phyloP scores from a whole-genome alignment of 2,329 filamentous ascomycete species.

The Penicillium occitanis region DNA sequence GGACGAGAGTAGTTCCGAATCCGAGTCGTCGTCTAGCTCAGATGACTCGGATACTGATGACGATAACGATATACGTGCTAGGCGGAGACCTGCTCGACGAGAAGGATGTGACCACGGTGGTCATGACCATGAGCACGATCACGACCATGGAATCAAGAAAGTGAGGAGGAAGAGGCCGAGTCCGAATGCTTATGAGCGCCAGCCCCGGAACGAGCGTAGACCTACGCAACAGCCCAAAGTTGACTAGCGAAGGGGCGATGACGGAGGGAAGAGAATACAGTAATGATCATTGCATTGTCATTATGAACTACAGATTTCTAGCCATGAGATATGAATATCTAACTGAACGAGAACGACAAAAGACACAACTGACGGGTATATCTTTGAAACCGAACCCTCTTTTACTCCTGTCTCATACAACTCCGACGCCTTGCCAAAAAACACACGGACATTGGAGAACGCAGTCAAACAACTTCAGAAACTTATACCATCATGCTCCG shows the following conservation, averaged over 20 bases:
- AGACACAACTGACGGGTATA: slow-evolving; percentile 18
- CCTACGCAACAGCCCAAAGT: not conserved
- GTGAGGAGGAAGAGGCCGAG: slow-evolving; percentile 35
- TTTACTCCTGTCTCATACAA: not conserved
- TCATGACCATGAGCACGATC: slow-evolving; percentile 25
- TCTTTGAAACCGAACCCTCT: slow-evolving; percentile 9
- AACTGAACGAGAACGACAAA: not conserved
- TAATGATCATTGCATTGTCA: not conserved
- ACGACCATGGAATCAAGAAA: slow-evolving; percentile 26
- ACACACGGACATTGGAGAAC: not conserved
- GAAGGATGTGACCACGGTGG: slow-evolving; percentile 20
- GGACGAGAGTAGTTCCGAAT: slow-evolving; percentile 72
- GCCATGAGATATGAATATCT: slow-evolving; percentile 14
- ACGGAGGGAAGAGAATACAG: not conserved
- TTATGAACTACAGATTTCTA: slow-evolving; percentile 15
- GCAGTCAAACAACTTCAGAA: not conserved
- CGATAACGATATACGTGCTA: slow-evolving; percentile 14
- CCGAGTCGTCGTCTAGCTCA: slow-evolving; percentile 50
- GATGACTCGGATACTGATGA: slow-evolving; percentile 27
- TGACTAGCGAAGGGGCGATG: not conserved
- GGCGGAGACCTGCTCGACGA: slow-evolving; percentile 23
- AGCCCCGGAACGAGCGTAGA: slow-evolving; percentile 36
- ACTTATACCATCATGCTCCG: slow-evolving; percentile 44
- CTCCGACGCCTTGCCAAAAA: not conserved
- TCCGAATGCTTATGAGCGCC: slow-evolving; percentile 51